Conservation (phyloP, 306 rosid genomes). For the Inga laurina region DNA sequence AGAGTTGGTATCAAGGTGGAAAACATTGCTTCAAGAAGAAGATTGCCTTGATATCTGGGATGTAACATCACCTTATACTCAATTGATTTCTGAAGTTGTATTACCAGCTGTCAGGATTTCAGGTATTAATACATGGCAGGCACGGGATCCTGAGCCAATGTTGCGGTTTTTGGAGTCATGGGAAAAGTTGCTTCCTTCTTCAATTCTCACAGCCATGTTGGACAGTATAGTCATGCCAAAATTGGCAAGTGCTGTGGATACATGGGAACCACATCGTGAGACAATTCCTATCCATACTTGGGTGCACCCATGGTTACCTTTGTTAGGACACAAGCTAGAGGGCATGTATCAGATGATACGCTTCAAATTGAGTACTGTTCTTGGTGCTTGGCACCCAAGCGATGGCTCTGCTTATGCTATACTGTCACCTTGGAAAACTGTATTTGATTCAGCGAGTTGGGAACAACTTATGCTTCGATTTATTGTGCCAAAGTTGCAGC, state of each 20-base stretch:
- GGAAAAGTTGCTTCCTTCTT: slow-evolving; percentile 78
- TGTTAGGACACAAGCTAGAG: slow-evolving; percentile 79
- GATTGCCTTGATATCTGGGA: slow-evolving; percentile 79
- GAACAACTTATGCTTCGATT: slow-evolving; percentile 85
- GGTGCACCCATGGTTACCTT: slow-evolving; percentile 97
- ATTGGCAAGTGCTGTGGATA: slow-evolving; percentile 71
- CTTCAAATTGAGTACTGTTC: slow-evolving; percentile 76
- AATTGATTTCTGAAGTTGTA: slow-evolving; percentile 81
- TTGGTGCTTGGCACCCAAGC: slow-evolving; percentile 96
- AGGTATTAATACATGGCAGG: slow-evolving; percentile 87
- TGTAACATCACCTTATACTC: slow-evolving; percentile 62
- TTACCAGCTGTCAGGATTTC: slow-evolving; percentile 87
- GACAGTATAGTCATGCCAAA: slow-evolving; percentile 80
- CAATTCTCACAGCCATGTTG: slow-evolving; percentile 63
- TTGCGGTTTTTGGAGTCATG: slow-evolving; percentile 75
- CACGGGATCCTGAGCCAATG: slow-evolving; percentile 96
- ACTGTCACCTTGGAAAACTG: slow-evolving; percentile 85
- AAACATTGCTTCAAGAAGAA: slow-evolving; percentile 65
- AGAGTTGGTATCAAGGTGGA: slow-evolving; percentile 73
- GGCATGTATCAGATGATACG: slow-evolving; percentile 75
- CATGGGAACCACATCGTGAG: slow-evolving; percentile 93
- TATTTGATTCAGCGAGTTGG: slow-evolving; percentile 87
- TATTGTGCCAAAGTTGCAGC: slow-evolving; percentile 87
- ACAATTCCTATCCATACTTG: slow-evolving; percentile 89
- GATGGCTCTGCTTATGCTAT: slow-evolving; percentile 83